phyloP scores from a whole-genome alignment of 2,329 filamentous ascomycete species.

The Penicillium expansum region DNA sequence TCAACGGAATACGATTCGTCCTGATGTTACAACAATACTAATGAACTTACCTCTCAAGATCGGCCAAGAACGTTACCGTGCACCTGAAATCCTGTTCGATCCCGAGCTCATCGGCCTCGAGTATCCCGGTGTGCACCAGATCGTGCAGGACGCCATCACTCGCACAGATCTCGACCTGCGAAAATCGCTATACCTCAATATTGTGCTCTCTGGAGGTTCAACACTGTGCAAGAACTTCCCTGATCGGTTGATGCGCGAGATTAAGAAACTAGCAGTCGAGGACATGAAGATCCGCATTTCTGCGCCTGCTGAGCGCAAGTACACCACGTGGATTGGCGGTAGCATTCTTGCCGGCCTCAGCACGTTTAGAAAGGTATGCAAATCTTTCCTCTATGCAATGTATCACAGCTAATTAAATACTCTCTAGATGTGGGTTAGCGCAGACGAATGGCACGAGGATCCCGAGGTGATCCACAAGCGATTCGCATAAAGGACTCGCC shows the following conservation, averaged over 20 bases:
- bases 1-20: background rate
- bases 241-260: conserved; percentile 84
- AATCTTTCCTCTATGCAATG: conserved; percentile 26
- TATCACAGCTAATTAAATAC: background rate
- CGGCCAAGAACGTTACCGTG: conserved; percentile 89
- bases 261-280: conserved; percentile 91
- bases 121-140: conserved; percentile 95
- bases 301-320: conserved; percentile 94
- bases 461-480: conserved; percentile 98
- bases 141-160: conserved; percentile 93
- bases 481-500: conserved; percentile 64
- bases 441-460: conserved; percentile 99
- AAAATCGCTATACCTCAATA: conserved; percentile 92
- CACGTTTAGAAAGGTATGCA: conserved; percentile 88
- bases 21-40: background rate
- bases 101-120: conserved; percentile 95
- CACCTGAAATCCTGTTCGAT: conserved; percentile 95
- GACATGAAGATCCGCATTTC: conserved; percentile 99
- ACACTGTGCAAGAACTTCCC: conserved; percentile 97
- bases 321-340: conserved; percentile 98
- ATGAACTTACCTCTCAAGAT: conserved; percentile 53
- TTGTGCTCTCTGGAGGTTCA: conserved; percentile 92
- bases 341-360: conserved; percentile 95
- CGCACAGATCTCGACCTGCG: conserved; percentile 93
- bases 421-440: conserved; percentile 97